A percentile compares a stretch with the other conserved stretches of the same genome.
phyloP scores from a whole-genome alignment of 495 filamentous ascomycete species.

The Sporormia fimetaria region DNA sequence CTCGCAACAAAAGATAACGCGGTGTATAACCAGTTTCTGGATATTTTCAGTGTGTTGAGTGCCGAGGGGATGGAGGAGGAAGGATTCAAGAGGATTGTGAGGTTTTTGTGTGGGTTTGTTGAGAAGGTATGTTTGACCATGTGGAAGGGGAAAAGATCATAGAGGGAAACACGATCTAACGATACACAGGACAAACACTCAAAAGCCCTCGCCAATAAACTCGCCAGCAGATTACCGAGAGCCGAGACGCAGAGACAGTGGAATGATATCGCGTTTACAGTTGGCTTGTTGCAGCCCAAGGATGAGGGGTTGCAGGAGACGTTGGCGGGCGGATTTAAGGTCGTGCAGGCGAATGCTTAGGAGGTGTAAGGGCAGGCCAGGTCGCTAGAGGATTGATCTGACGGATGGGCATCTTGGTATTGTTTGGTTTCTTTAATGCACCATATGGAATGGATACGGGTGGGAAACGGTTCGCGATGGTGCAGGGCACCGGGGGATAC shows the following conservation, averaged over 20 bases:
- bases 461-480: too few species aligned
- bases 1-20: constrained; percentile 96
- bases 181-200: constrained; percentile 84
- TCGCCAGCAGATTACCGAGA: constrained; percentile 73
- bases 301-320: constrained; percentile 91
- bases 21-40: constrained; percentile 98
- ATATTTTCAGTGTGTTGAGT: constrained; percentile 92
- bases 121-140: constrained; percentile 63
- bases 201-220: constrained; percentile 85
- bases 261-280: constrained; percentile 89
- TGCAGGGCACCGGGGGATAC: too few species aligned
- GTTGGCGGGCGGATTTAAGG: constrained; percentile 71
- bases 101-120: constrained; percentile 88
- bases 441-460: too few species aligned
- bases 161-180: too few species aligned
- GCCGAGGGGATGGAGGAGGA: constrained; percentile 79
- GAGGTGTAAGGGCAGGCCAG: too few species aligned
- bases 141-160: too few species aligned
- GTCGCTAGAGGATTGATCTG: too few species aligned
- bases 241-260: constrained; percentile 92
- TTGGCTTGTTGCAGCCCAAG: constrained; percentile 86
- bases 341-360: constrained; percentile 48
- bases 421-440: too few species aligned
- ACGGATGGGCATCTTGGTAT: too few species aligned
- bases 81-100: constrained; percentile 69